Evolutionary conservation across 306 rosid genomes (phyloP), one percentile per base, ranked within the genome.

Genomic region (Clitoria ternatea): DNA sequence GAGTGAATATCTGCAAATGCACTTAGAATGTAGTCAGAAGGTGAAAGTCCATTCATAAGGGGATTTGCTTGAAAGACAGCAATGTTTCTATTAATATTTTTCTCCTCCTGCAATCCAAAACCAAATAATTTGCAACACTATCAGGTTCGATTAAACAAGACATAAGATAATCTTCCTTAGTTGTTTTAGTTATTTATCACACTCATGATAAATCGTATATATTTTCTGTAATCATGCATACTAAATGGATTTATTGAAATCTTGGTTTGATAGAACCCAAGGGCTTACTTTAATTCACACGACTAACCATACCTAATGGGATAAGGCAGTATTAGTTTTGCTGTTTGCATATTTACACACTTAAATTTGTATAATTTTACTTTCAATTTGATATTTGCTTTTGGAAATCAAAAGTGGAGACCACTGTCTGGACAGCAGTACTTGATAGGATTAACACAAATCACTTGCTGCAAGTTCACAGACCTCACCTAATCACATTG

Each of bases 1-100:
- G 96, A 83, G 79, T 70, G 96, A 62, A 94, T 87, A 78, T 60
- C 77, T 66, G 96, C 84, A 84, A 89, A 74, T 56, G 97, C 91
- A 43, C 86, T 83, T 26, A 94, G 90, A 82, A 90, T 82, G 68
- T 79, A 90, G 62, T 90, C 97, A 27, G 96, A 87, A 44, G 95
- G 92, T 27, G 97, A 84, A 37, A 81, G 86, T 35, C 96, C 96
- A 63, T 76, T 84, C 94, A 94, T 81, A 27, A 85, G 55, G 57
- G 63, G 75, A 84, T 88, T 90, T 81, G 89, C 84, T 79, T 80
- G 90, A 73, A 94, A 86, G 13, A 43, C 85, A 13, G 79, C 75
- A 65, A 40, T 63, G 43, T 68, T 77, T 44, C 79, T 84, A 19
- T 61, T 68, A n/a, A n/a, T n/a, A 42, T 50, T 85, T 83, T 78